A percentile compares a stretch with the other conserved stretches of the same genome.
Evolutionary conservation across 2,329 filamentous ascomycete genomes (phyloP).

Genomic region (Trichoderma breve): DNA sequence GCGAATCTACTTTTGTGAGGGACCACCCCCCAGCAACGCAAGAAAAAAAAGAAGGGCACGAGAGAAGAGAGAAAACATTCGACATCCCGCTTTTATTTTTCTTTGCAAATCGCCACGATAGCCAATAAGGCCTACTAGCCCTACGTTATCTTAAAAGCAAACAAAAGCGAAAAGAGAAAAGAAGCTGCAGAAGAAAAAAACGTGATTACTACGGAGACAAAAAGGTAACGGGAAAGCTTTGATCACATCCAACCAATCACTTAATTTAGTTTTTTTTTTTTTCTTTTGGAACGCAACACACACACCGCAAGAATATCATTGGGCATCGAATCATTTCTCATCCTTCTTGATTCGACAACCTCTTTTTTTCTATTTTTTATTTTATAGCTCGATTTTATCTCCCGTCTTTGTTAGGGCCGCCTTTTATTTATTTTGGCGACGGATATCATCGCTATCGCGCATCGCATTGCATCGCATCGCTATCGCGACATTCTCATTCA

Average conservation of each 20-base stretch:
- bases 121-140: not conserved
- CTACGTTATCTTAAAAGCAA: not conserved
- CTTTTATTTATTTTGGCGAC: not conserved
- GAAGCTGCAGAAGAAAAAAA: not conserved
- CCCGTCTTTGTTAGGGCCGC: not conserved
- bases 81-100: slow-evolving; percentile 13
- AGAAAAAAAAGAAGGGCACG: not conserved
- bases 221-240: not conserved
- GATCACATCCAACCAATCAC: not conserved
- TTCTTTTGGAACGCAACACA: slow-evolving; percentile 9
- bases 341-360: slow-evolving; percentile 3
- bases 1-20: not conserved
- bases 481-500: not conserved
- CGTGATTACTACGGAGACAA: not conserved
- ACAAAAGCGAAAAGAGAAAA: not conserved
- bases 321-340: slow-evolving; percentile 5
- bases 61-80: not conserved
- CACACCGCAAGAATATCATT: slow-evolving; percentile 16
- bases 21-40: not conserved
- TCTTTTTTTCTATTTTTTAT: not conserved
- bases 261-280: not conserved
- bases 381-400: not conserved
- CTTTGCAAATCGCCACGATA: not conserved
- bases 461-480: slow-evolving; percentile 3
- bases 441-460: not conserved